Evolutionary conservation across 768 basidiomycete genomes (phyloP), one percentile per base, ranked within the genome.

Genomic region (Tylopilus felleus): DNA sequence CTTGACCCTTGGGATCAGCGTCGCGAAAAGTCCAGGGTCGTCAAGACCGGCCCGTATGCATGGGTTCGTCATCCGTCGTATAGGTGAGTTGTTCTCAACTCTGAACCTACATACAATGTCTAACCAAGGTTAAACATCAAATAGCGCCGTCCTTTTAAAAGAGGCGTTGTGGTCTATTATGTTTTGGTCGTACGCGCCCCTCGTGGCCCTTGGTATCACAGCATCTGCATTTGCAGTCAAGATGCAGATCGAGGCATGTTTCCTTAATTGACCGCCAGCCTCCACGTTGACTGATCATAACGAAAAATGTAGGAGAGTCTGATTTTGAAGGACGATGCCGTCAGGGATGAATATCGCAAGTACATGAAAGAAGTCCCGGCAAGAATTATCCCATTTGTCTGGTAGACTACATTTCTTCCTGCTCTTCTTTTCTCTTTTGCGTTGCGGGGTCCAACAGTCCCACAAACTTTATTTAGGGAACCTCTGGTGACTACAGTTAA

Each of bases 31-130:
- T 38, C 64, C 12, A 64, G 60, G 46, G 17, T 74, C 33, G 67
- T 73, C 46, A 58, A 64, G 31, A 66, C 60, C 0, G 73, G 73
- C 9, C 71, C 70, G 0, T 73, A 73, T 53, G 61, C 61, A 23
- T 64, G 66, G 51, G 62, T 73, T 47, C 71, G 71, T 38, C 73
- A 73, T 40, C 73, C 73, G 1, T 33, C 51, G 2, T 73, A 71
- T 44, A 61, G 55, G 71, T 63, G 39, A 28, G 69, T 50, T 8
- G 7, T 44, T 40, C 33, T 28, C 23, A 7, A 33, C 17, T 33
- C 21, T 3, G 9, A 6, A 27, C 4, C 8, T 10, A 5, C 25
- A 14, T 22, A n/a, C n/a, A n/a, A n/a, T 19, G 13, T 17, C n/a
- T 43, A 36, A 51, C 21, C 6, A 12, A 16, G 8, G 14, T 21